phyloP scores from a whole-genome alignment of 176 grass and related monocot species.

The Eleusine coracana region DNA sequence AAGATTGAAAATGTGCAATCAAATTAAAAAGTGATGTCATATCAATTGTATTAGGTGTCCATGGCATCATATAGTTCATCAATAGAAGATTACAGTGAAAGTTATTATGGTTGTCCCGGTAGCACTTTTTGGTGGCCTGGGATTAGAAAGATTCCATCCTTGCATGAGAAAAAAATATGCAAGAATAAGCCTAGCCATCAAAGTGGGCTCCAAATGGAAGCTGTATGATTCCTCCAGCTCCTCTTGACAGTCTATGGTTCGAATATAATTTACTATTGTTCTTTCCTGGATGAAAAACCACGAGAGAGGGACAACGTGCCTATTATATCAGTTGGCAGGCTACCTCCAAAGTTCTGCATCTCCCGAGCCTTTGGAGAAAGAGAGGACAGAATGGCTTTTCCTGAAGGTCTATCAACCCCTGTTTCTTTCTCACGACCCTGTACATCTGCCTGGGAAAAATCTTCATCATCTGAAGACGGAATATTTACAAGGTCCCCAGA shows the following conservation, averaged over 20 bases:
- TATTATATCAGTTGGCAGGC: conserved; percentile 29
- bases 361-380: conserved; percentile 42
- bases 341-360: conserved; percentile 43
- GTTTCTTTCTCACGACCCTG: conserved; percentile 57
- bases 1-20: too few species aligned
- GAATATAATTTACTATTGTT: conserved; percentile 34
- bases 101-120: background rate
- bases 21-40: too few species aligned
- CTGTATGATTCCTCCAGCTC: conserved; percentile 8
- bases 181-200: background rate
- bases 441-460: conserved; percentile 33
- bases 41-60: too few species aligned
- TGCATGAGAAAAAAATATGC: background rate
- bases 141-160: conserved; percentile 13
- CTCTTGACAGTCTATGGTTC: conserved; percentile 2
- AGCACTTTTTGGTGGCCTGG: background rate
- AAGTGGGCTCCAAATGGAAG: conserved; percentile 21
- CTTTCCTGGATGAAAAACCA: conserved; percentile 44
- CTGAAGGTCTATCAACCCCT: conserved; percentile 40
- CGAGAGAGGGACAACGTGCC: conserved; percentile 62
- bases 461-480: conserved; percentile 56
- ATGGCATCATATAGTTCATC: too few species aligned
- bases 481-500: conserved; percentile 30
- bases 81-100: too few species aligned
- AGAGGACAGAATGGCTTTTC: conserved; percentile 34